Base-by-base conservation (phyloP, 129 eudicot genomes). In the Deinandra increscens region DNA sequence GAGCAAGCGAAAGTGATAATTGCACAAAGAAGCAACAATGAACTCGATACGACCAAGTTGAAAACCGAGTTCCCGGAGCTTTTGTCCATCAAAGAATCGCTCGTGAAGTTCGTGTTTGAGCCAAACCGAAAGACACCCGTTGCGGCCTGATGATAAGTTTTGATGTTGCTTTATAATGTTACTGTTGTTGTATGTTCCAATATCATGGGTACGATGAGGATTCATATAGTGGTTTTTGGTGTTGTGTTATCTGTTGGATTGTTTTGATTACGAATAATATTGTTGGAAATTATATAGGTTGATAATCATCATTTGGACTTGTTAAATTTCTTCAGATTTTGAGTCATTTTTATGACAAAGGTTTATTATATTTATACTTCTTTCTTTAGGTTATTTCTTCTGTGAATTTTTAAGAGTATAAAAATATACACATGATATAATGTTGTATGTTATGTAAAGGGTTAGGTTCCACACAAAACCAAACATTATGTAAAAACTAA, bases 31-130 rank as follows among this genome's bases (percentile, higher is more conserved):
- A 79, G 86, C 73, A 82, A 82, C 49, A 82, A 75, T 15, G 86
- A 82, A 56, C 78, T 82, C n/a, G 86, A 82, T 54, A 81, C 81
- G n/a, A 74, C 81, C 23, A 82, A 82, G 81, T 71, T 82, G 81
- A 82, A 82, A 64, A 54, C 59, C 1, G 87, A 82, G 63, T 82
- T 82, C 50, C 87, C 87, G 0, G 81, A 79, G 75, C 76, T 82
- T 39, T 23, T 82, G 12, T 70, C 87, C 3, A 82, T 82, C 37
- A 75, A 79, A 54, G 87, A 82, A 19, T 82, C 87, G 1, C 73
- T 82, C 31, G 72, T 82, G 58, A 79, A 82, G 81, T 78, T 39
- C 19, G 87, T 79, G 44, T 82, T 79, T 45, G 86, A 70, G 68
- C 83, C 86, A 1, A 82, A 82, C 74, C 70, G 86, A 5, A 82